These are phyloP conservation scores for Logfia minima DNA, from an alignment of 129 eudicot species.

Conservation along the genomic window DNA sequence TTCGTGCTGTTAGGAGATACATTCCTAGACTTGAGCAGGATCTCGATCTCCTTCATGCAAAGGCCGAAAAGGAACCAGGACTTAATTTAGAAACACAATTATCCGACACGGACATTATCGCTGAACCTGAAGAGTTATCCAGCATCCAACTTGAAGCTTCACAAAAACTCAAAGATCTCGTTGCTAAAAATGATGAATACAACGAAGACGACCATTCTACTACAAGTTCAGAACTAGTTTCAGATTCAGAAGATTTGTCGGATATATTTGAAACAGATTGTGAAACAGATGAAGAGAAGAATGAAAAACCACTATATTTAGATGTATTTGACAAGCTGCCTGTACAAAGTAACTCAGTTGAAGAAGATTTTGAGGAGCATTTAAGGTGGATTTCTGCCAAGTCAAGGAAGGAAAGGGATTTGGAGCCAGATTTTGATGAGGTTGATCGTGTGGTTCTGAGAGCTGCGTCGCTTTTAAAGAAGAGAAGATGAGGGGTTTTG, in stretches of 20 bases:
- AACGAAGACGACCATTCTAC: slow-evolving; percentile 24
- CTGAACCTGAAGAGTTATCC: slow-evolving; percentile 27
- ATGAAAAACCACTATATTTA: slow-evolving; percentile 61
- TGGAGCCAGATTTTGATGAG: slow-evolving; percentile 67
- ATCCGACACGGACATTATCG: slow-evolving; percentile 10
- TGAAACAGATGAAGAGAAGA: slow-evolving; percentile 54
- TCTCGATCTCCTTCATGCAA: slow-evolving; percentile 74
- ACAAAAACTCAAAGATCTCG: slow-evolving; percentile 54
- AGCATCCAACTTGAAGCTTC: slow-evolving; percentile 42
- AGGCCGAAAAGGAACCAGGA: slow-evolving; percentile 37
- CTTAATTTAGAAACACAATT: slow-evolving; percentile 23
- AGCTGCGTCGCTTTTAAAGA: slow-evolving; percentile 87
- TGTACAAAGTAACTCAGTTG: slow-evolving; percentile 30
- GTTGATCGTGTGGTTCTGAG: slow-evolving; percentile 71
- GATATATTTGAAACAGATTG: slow-evolving; percentile 88
- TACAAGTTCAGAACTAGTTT: slow-evolving; percentile 40
- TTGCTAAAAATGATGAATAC: slow-evolving; percentile 37
- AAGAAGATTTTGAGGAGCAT: slow-evolving; percentile 72
- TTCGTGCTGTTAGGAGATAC: slow-evolving; percentile 69
- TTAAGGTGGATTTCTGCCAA: slow-evolving; percentile 58
- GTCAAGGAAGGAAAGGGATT: slow-evolving; percentile 49
- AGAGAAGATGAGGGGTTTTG: slow-evolving; percentile 44
- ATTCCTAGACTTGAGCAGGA: slow-evolving; percentile 94
- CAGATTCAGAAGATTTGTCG: slow-evolving; percentile 80
- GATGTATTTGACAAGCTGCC: slow-evolving; percentile 66